Percentiles rank a stretch among this genome's conserved stretches.
Conservation (phyloP, 129 eudicot genomes). For the Flaveria bidentis region DNA sequence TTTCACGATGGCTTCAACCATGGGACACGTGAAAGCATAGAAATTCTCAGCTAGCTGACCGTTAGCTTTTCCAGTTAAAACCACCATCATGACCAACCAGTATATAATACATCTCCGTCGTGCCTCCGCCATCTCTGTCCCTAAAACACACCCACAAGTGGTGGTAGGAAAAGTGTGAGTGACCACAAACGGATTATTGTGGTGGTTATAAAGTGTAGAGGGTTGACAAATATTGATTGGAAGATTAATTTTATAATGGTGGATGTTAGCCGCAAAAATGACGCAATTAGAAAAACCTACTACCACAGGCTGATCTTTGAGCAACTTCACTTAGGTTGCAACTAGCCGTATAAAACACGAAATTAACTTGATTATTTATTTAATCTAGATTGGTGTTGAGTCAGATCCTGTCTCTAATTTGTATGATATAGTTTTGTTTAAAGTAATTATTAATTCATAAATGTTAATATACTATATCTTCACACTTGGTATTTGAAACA, state of each 20-base stretch:
- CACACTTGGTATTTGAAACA: too few species aligned
- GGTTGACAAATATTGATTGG: constrained; percentile 28
- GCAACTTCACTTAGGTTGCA: not conserved
- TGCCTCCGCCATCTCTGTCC: constrained; percentile 19
- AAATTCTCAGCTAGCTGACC: constrained; percentile 55
- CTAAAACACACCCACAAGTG: constrained; percentile 6
- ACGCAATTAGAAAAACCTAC: constrained; percentile 34
- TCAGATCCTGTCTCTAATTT: not conserved
- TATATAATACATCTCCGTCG: constrained; percentile 31
- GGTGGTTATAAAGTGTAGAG: constrained; percentile 29
- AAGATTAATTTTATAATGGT: not conserved
- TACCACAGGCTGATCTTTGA: constrained; percentile 22
- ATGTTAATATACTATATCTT: too few species aligned
- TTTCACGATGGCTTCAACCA: constrained; percentile 52
- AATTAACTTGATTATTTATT: too few species aligned
- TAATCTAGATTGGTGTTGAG: too few species aligned
- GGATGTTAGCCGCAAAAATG: constrained; percentile 20
- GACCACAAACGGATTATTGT: not conserved
- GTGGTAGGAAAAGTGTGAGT: constrained; percentile 9
- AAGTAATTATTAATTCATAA: too few species aligned
- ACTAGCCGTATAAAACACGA: constrained; percentile 12
- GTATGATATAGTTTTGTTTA: too few species aligned
- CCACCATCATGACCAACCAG: constrained; percentile 24
- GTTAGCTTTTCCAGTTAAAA: constrained; percentile 40
- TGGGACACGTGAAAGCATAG: constrained; percentile 60